phyloP scores from a whole-genome alignment of 2,329 filamentous ascomycete genomes.

The Cordyceps farinosa region DNA sequence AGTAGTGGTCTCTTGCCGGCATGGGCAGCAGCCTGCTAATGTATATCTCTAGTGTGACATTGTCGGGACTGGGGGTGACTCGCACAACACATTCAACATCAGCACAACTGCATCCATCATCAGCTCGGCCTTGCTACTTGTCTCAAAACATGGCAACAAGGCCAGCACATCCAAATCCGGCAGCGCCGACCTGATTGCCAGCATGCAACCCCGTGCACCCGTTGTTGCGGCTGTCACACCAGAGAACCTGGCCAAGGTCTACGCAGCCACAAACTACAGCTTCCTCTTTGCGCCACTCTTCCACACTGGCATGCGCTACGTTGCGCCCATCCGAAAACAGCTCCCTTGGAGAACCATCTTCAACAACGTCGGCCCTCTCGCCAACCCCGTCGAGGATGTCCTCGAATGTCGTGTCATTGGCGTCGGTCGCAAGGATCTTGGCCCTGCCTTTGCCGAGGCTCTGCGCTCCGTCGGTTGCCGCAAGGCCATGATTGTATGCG shows the following conservation, averaged over 20 bases:
- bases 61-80: constrained; percentile 93
- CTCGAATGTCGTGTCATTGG: constrained; percentile 93
- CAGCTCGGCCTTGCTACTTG: constrained; percentile 76
- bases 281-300: constrained; percentile 96
- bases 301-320: constrained; percentile 90
- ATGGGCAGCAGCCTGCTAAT: constrained; percentile 14
- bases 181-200: constrained; percentile 84
- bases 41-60: constrained; percentile 67
- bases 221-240: constrained; percentile 72
- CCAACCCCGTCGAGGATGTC: constrained; percentile 79
- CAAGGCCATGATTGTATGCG: constrained; percentile 89
- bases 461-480: constrained; percentile 69
- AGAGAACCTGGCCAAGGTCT: constrained; percentile 66
- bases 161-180: constrained; percentile 94
- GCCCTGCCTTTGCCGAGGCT: constrained; percentile 84
- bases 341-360: constrained; percentile 96
- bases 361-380: constrained; percentile 89
- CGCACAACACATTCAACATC: constrained; percentile 97
- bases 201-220: constrained; percentile 68
- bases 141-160: constrained; percentile 94
- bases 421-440: constrained; percentile 82
- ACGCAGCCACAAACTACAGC: constrained; percentile 80
- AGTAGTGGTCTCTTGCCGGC: constrained; percentile 30
- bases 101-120: constrained; percentile 93
- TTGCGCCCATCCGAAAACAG: constrained; percentile 79